Base-by-base conservation (phyloP, 805 yeast species). In the Cyberlindnera euphorbiae region DNA sequence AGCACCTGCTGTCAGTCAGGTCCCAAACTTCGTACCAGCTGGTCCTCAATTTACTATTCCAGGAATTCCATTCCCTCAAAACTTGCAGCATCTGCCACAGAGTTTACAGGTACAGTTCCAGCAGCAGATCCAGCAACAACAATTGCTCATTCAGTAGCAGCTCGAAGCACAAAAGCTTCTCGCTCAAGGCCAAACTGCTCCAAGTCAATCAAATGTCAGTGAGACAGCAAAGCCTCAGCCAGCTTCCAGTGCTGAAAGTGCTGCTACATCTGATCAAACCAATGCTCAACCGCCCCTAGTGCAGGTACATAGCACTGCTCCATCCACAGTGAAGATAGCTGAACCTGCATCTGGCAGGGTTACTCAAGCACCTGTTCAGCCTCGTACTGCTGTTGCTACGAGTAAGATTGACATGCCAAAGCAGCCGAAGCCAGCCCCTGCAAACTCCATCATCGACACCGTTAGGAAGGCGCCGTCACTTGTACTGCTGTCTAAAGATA, bases 61-160 rank as follows among this genome's bases (percentile, higher is more conserved):
- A 6, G 45, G 48, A 9, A 39, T 42, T 14, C 45, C 50, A 6
- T 47, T 45, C 26, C 54, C 50, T 19, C 49, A 43, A 34, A 47
- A 46, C 18, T 35, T 43, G 24, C 53, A 45, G 33, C 55, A 47
- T 21, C 37, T 44, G 19, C 47, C 43, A 12, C 50, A 45, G 36
- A 37, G 42, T 23, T 28, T 42, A 8, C 53, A 52, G 24, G 49
- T 44, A 26, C 55, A 50, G 13, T 49, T 46, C 39, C 45, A 46
- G 17, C 55, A 46, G 26, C 53, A 46, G 36, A 47, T 45, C 15
- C 50, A 44, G 25, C 54, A 51, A 24, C 54, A 47, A 23, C 48
- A 44, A 34, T 35, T 41, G 18, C 36, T 41, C 13, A 30, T 39
- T 7, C 47, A 42, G 8, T 39, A 39, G 12, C 42, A 37, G 25